A percentile compares a stretch with the other conserved stretches of the same genome.
Evolutionary conservation across 352 stramenopile species (phyloP).

Genomic region (Phytopythium boreale): DNA sequence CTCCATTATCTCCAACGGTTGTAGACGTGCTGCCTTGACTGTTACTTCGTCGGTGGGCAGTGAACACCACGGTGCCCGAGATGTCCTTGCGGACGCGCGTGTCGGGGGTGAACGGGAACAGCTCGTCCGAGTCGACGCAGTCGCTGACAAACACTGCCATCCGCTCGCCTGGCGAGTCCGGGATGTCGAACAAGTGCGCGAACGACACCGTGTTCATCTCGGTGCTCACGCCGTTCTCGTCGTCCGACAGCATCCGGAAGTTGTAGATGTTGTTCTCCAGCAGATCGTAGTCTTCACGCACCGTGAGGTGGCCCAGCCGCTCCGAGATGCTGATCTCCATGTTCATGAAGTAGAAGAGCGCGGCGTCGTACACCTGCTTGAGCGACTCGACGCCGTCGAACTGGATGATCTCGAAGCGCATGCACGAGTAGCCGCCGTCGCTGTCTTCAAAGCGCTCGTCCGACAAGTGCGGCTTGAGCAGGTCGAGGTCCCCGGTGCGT

Average conservation of each 20-base stretch:
- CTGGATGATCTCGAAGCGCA: slow-evolving; percentile 17
- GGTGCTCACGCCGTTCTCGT: slow-evolving; percentile 12
- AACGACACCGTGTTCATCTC: slow-evolving; percentile 27
- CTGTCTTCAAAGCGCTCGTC: slow-evolving; percentile 20
- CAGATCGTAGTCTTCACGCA: slow-evolving; percentile 28
- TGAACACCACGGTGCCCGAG: slow-evolving; percentile 22
- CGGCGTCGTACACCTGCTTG: slow-evolving; percentile 30
- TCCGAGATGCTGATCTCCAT: slow-evolving; percentile 47
- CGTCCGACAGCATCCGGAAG: slow-evolving; percentile 18
- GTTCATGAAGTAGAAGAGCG: slow-evolving; percentile 34
- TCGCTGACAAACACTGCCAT: slow-evolving; percentile 27
- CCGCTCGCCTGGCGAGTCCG: slow-evolving; percentile 9
- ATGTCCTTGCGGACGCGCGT: slow-evolving; percentile 29
- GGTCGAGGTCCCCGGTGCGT: not conserved
- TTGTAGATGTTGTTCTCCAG: slow-evolving; percentile 21
- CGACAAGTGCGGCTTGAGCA: slow-evolving; percentile 12
- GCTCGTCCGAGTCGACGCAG: slow-evolving; percentile 15
- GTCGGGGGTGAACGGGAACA: slow-evolving; percentile 15
- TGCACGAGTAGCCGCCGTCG: slow-evolving; percentile 21
- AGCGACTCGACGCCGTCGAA: slow-evolving; percentile 28
- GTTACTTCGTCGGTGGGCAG: slow-evolving; percentile 5
- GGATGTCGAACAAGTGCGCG: slow-evolving; percentile 16
- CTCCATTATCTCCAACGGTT: slow-evolving; percentile 10
- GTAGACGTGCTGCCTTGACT: not conserved
- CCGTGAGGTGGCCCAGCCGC: slow-evolving; percentile 23